These are phyloP conservation scores for Physaria fendleri DNA, from an alignment of 345 rosid genomes.

Conservation along the genomic window DNA sequence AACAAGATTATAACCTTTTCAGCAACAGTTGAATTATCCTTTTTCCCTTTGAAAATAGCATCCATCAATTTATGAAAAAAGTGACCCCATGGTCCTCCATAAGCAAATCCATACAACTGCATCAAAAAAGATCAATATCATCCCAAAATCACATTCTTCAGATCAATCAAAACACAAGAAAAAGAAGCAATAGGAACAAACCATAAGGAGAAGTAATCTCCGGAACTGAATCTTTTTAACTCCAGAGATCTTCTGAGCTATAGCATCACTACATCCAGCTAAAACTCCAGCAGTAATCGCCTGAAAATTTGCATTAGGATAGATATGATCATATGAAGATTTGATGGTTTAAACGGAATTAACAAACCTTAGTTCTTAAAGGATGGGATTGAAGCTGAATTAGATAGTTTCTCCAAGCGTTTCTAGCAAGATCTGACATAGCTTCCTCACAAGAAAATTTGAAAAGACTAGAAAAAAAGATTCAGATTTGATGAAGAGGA, in stretches of 20 bases:
- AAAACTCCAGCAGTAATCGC: conserved; percentile 77
- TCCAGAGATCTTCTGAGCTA: conserved; percentile 90
- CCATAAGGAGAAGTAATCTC: conserved; percentile 68
- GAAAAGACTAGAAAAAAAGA: background rate
- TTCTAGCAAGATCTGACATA: conserved; percentile 72
- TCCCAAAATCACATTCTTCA: background rate
- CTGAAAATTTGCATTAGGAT: conserved; percentile 26
- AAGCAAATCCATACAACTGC: conserved; percentile 84
- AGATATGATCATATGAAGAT: background rate
- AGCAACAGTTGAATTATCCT: conserved; percentile 62
- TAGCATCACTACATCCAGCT: conserved; percentile 67
- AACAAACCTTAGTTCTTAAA: conserved; percentile 71
- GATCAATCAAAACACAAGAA: background rate
- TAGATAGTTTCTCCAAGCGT: conserved; percentile 83
- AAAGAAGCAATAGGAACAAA: conserved; percentile 31
- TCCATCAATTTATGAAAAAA: conserved; percentile 82
- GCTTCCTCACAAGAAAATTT: background rate
- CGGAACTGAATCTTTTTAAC: conserved; percentile 57
- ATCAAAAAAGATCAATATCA: conserved; percentile 11
- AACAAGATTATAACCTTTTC: conserved; percentile 54
- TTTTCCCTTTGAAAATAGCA: conserved; percentile 62
- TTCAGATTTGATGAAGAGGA: background rate
- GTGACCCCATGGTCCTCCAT: conserved; percentile 91
- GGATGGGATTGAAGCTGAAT: conserved; percentile 84
- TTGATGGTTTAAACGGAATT: background rate